A percentile compares a stretch with the other conserved stretches of the same genome.
Conservation (phyloP, 495 filamentous ascomycete species). For the Articulospora tetracladia region DNA sequence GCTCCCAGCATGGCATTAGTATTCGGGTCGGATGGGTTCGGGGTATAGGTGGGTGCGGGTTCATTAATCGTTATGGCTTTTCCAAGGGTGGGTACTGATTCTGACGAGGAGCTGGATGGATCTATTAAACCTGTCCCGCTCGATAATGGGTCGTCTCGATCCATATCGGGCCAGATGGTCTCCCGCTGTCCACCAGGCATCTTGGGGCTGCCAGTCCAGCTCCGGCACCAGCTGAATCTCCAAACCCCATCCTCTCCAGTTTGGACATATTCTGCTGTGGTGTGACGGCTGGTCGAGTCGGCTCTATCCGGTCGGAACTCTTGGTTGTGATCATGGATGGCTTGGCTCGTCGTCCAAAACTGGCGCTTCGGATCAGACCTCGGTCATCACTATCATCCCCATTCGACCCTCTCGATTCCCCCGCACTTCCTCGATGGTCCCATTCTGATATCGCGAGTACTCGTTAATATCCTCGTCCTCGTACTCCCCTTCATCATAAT, state of each 20-base stretch:
- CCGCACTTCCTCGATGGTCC: slow-evolving; percentile 43
- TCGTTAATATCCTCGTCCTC: slow-evolving; percentile 15
- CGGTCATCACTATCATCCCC: slow-evolving; percentile 54
- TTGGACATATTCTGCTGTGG: slow-evolving; percentile 23
- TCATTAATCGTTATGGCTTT: slow-evolving; percentile 9
- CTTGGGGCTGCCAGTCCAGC: slow-evolving; percentile 2
- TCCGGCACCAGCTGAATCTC: background rate
- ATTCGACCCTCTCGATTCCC: slow-evolving; percentile 32
- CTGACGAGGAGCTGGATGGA: slow-evolving; percentile 17
- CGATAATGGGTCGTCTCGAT: slow-evolving; percentile 21
- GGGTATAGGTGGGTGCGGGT: background rate
- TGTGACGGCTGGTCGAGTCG: slow-evolving; percentile 3
- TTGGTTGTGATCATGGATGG: slow-evolving; percentile 64
- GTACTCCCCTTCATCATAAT: slow-evolving; percentile 36
- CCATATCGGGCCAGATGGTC: slow-evolving; percentile 23
- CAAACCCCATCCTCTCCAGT: slow-evolving; percentile 13
- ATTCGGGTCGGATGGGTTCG: slow-evolving; percentile 20
- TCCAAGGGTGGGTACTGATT: slow-evolving; percentile 15
- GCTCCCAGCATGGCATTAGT: slow-evolving; percentile 40
- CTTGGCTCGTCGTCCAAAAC: slow-evolving; percentile 68
- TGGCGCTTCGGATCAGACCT: slow-evolving; percentile 73
- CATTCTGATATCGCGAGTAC: slow-evolving; percentile 24
- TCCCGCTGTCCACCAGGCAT: slow-evolving; percentile 10
- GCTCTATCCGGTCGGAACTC: slow-evolving; percentile 13
- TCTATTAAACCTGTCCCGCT: slow-evolving; percentile 24